Evolutionary conservation across 2,329 filamentous ascomycete species (phyloP).

Genomic region (Aspergillus pseudoglaucus): DNA sequence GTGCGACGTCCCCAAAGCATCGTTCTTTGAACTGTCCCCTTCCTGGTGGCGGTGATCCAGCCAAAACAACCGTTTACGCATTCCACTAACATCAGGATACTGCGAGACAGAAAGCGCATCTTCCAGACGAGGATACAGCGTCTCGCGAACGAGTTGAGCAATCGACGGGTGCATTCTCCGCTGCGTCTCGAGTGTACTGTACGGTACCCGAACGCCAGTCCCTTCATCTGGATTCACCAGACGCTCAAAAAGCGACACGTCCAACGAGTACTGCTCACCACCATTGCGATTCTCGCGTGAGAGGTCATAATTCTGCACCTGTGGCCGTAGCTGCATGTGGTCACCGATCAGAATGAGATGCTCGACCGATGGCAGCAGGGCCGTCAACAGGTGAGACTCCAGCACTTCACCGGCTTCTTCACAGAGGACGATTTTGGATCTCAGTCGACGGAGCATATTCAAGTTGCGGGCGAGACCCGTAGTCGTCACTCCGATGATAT

Average conservation of each 20-base stretch:
- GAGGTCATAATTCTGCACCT: conserved; percentile 33
- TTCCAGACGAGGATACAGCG: conserved; percentile 51
- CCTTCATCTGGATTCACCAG: conserved; percentile 30
- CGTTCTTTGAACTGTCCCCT: conserved; percentile 16
- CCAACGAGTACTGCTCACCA: conserved; percentile 39
- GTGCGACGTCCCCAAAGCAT: conserved; percentile 33
- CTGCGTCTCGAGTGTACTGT: conserved; percentile 49
- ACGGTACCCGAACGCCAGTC: conserved; percentile 24
- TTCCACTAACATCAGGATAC: conserved; percentile 42
- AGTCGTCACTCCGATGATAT: conserved; percentile 51
- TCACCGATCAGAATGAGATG: conserved; percentile 41
- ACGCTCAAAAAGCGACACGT: conserved; percentile 49
- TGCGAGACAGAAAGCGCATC: conserved; percentile 40
- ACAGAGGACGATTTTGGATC: conserved; percentile 35
- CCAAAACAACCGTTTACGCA: conserved; percentile 48
- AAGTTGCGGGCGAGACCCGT: conserved; percentile 46
- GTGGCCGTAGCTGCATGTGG: conserved; percentile 38
- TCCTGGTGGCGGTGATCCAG: conserved; percentile 44
- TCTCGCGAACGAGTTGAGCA: conserved; percentile 50
- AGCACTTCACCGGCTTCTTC: conserved; percentile 42
- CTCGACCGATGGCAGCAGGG: conserved; percentile 36
- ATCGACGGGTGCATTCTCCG: conserved; percentile 61
- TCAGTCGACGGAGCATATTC: conserved; percentile 38
- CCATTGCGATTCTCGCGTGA: conserved; percentile 23
- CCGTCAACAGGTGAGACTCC: conserved; percentile 36